Evolutionary conservation across 441 rosid genomes (phyloP), one percentile per base, ranked within the genome.

Genomic region (Aleurites moluccanus): DNA sequence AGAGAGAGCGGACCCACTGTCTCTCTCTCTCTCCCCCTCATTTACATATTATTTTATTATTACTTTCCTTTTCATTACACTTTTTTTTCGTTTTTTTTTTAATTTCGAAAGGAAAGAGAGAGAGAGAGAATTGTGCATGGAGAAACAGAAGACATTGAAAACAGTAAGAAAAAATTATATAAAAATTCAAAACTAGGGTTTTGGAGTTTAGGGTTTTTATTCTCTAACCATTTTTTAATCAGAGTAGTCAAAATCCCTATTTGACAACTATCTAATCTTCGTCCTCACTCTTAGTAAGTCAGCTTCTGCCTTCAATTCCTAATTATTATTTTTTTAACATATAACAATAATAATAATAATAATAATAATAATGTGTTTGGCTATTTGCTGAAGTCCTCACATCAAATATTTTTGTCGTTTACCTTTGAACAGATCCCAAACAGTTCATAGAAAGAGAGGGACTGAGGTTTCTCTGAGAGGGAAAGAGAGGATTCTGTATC

Each of bases 341-440:
- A 33, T 5, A 35, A 6, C 0, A 35, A 6, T 35, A 1, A 6
- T 35, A 45, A 30, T 25, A 15, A 53, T 52, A 66, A 21, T 35
- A n/a, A n/a, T n/a, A n/a, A n/a, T n/a, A n/a, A n/a, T n/a, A n/a
- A n/a, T n/a, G 23, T 9, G 8, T 42, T 4, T 35, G 38, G 38
- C 33, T 30, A 38, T 21, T 10, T 20, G 3, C 3, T n/a, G 33
- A 23, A 53, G 69, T 13, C 16, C 55, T 66, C 47, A 23, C 67
- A 52, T 44, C 74, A 63, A 74, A 53, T 66, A n/a, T 66, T 70
- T 60, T 64, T 69, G 81, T 80, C 77, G 63, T 80, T 78, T 69
- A 21, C 73, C 35, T 38, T 55, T 75, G 52, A 59, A 59, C 84
- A 81, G 83, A 79, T 80, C 81, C 81, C 83, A 73, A 81, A 69